These are phyloP conservation scores for Cicer bijugum DNA, from an alignment of 306 rosid species.

Conservation along the genomic window DNA sequence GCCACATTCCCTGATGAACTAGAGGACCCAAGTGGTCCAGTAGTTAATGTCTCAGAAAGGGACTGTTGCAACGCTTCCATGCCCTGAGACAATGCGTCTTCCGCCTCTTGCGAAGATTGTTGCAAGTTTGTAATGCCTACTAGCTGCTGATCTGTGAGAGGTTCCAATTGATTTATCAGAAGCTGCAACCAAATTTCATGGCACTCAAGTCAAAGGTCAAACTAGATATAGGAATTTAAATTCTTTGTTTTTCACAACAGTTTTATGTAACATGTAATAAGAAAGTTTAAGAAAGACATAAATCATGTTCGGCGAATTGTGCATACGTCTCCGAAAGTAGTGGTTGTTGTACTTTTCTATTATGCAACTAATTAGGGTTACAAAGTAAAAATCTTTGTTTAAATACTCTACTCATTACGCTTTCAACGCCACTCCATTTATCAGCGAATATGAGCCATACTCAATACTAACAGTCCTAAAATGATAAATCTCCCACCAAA, in stretches of 20 bases:
- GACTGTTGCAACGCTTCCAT: constrained; percentile 95
- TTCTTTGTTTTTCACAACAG: neutral
- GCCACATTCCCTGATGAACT: constrained; percentile 82
- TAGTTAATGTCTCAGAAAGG: constrained; percentile 72
- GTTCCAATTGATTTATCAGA: constrained; percentile 81
- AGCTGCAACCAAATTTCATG: constrained; percentile 58
- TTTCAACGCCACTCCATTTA: too few relatives aligned
- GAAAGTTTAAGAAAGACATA: neutral
- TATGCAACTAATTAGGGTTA: too few relatives aligned
- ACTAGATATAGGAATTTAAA: neutral
- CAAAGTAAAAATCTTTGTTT: too few relatives aligned
- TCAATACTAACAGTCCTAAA: neutral
- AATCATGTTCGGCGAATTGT: neutral
- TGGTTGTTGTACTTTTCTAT: too few relatives aligned
- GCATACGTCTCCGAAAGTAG: too few relatives aligned
- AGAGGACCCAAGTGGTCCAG: constrained; percentile 68
- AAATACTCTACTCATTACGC: too few relatives aligned
- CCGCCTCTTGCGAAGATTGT: constrained; percentile 90
- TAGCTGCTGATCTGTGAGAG: constrained; percentile 86
- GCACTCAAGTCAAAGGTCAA: constrained; percentile 6
- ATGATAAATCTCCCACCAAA: constrained; percentile 18
- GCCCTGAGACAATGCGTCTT: constrained; percentile 94
- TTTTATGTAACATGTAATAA: neutral
- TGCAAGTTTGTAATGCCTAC: constrained; percentile 74
- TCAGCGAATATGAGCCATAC: too few relatives aligned